Evolutionary conservation across 495 filamentous ascomycete species (phyloP).

Genomic region (Beverwykella pulmonaria): DNA sequence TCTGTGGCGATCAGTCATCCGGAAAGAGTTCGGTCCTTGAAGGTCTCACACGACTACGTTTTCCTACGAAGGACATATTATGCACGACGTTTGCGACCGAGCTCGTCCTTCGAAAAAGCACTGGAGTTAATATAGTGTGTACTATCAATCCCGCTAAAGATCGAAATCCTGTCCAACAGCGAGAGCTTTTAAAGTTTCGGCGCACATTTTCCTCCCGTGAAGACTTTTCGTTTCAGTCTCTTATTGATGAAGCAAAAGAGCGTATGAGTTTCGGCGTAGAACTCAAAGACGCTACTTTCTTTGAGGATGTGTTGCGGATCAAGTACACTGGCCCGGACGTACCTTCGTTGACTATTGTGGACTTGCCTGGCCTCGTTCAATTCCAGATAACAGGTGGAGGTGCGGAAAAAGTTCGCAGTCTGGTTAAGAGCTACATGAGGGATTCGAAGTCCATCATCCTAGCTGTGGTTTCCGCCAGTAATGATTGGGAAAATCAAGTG

Average conservation of each 20-base stretch:
- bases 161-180: conserved; percentile 30
- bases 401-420: conserved; percentile 30
- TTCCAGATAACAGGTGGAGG: conserved; percentile 27
- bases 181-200: conserved; percentile 39
- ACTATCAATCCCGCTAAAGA: conserved; percentile 41
- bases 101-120: conserved; percentile 51
- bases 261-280: conserved; percentile 27
- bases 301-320: conserved; percentile 22
- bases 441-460: conserved; percentile 40
- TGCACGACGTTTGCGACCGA: conserved; percentile 74
- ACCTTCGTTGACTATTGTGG: conserved; percentile 27
- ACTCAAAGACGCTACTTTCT: background rate
- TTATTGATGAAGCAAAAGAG: conserved; percentile 39
- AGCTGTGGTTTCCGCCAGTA: conserved; percentile 40
- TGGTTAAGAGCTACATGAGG: conserved; percentile 37
- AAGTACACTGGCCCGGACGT: conserved; percentile 30
- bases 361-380: conserved; percentile 27
- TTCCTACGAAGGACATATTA: conserved; percentile 62
- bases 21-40: conserved; percentile 77
- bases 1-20: too few species aligned
- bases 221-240: conserved; percentile 36
- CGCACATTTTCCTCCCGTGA: conserved; percentile 14
- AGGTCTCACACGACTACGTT: conserved; percentile 69
- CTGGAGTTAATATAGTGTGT: conserved; percentile 8
- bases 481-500: conserved; percentile 40